Evolutionary conservation across 352 stramenopile species (phyloP).

Genomic region (Phytophthora tubulina): DNA sequence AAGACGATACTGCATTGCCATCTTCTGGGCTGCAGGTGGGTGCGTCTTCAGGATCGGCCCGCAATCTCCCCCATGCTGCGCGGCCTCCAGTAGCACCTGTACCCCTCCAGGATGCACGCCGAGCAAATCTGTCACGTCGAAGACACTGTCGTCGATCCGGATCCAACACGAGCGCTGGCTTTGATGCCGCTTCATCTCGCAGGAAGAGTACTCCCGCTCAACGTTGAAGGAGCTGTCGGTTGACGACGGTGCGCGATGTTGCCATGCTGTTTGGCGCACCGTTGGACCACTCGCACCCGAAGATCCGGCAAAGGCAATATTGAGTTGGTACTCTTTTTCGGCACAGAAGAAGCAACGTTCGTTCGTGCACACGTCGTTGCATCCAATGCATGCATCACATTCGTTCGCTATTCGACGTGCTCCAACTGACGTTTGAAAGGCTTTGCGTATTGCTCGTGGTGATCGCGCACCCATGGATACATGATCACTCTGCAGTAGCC

Average conservation of each 20-base stretch:
- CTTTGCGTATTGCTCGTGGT: constrained; percentile 23
- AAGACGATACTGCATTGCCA: constrained; percentile 68
- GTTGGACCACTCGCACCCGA: constrained; percentile 31
- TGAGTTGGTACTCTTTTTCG: constrained; percentile 80
- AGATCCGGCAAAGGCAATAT: constrained; percentile 54
- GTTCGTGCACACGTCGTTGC: constrained; percentile 79
- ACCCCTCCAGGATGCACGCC: constrained; percentile 88
- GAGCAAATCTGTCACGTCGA: constrained; percentile 93
- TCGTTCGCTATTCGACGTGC: constrained; percentile 46
- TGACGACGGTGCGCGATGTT: constrained; percentile 38
- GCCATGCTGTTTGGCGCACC: constrained; percentile 34
- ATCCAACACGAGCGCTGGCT: constrained; percentile 91
- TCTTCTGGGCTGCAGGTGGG: constrained; percentile 47
- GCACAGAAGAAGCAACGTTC: constrained; percentile 77
- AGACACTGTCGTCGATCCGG: constrained; percentile 87
- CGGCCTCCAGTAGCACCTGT: constrained; percentile 65
- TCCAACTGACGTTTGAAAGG: constrained; percentile 36
- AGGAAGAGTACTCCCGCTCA: constrained; percentile 86
- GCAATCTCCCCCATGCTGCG: constrained; percentile 63
- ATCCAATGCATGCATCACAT: constrained; percentile 82
- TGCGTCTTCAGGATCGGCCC: constrained; percentile 64
- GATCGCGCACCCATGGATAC: constrained; percentile 19
- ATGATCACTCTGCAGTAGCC: constrained; percentile 27
- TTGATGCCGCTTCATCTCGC: constrained; percentile 89
- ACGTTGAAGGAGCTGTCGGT: constrained; percentile 45